Percentiles rank a stretch among this genome's conserved stretches.
These are phyloP conservation scores for Peltaster fructicola DNA, from an alignment of 2,329 filamentous ascomycete genomes.

Conservation along the genomic window DNA sequence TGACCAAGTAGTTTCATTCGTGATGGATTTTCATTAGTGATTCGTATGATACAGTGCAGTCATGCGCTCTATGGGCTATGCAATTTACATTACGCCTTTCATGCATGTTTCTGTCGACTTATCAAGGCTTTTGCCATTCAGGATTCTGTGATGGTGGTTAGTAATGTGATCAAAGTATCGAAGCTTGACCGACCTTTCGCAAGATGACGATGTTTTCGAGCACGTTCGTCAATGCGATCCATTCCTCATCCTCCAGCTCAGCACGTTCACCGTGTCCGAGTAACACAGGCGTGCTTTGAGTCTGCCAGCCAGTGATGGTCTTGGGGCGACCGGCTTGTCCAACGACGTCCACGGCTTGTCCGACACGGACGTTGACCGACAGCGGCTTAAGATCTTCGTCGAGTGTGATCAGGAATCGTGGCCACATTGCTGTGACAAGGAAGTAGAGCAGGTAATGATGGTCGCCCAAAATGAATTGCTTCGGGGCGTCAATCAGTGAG, in stretches of 20 bases:
- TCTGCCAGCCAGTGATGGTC: conserved; percentile 99
- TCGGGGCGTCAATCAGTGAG: conserved; percentile 76
- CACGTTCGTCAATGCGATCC: conserved; percentile 76
- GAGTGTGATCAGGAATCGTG: conserved; percentile 86
- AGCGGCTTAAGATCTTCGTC: conserved; percentile 89
- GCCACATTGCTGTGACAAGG: conserved; percentile 90
- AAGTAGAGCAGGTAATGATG: conserved; percentile 94
- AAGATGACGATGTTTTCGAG: conserved; percentile 91
- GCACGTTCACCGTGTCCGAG: conserved; percentile 89
- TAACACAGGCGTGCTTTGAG: conserved; percentile 94
- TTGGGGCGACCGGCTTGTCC: conserved; percentile 93
- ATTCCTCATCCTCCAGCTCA: conserved; percentile 94
- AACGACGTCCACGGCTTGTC: conserved; percentile 94
- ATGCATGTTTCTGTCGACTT: conserved; percentile 3
- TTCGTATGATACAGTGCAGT: too few relatives aligned
- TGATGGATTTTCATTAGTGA: too few relatives aligned
- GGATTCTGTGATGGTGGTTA: conserved; percentile 12
- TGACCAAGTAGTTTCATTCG: too few relatives aligned
- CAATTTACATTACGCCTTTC: background rate
- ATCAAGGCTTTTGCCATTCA: conserved; percentile 12
- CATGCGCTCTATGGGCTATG: conserved; percentile 3
- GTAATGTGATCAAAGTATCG: background rate
- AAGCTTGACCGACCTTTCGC: conserved; percentile 56
- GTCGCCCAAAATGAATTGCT: conserved; percentile 57
- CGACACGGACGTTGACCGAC: conserved; percentile 89